A percentile compares a stretch with the other conserved stretches of the same genome.
phyloP scores from a whole-genome alignment of 768 basidiomycete species.

The Dentipellis sp. region DNA sequence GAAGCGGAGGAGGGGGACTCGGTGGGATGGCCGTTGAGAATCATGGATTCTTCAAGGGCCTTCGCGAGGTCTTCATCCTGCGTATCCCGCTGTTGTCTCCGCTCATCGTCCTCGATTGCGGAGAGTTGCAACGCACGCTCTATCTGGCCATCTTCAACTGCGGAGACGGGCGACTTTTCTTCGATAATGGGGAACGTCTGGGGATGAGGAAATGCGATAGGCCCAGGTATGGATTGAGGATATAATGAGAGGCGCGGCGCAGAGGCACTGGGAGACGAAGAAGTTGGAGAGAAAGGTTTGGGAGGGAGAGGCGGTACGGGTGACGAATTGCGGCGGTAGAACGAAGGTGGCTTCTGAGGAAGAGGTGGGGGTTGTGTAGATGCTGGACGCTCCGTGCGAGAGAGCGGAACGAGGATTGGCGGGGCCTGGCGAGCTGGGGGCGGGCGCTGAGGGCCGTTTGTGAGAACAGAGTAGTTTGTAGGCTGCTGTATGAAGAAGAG shows the following conservation, averaged over 20 bases:
- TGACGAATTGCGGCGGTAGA: neutral
- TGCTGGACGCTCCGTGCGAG: neutral
- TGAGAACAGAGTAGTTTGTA: neutral
- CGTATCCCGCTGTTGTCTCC: neutral
- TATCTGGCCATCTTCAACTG: neutral
- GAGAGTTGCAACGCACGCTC: conserved; percentile 1
- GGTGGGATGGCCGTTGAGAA: neutral
- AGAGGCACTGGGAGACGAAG: neutral
- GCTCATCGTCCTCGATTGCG: conserved; percentile 5
- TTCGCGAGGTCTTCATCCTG: conserved; percentile 54
- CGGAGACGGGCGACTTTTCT: neutral
- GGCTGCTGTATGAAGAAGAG: neutral
- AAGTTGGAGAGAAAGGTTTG: neutral
- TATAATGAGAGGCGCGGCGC: neutral
- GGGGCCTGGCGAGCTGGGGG: neutral
- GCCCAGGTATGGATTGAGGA: neutral
- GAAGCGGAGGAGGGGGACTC: neutral
- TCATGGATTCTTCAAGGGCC: conserved; percentile 49
- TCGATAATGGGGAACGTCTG: neutral
- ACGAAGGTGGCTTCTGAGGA: conserved; percentile 3
- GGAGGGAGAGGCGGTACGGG: neutral
- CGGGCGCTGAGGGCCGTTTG: neutral
- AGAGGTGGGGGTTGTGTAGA: neutral
- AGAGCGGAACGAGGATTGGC: neutral
- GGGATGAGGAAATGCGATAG: neutral